These are phyloP conservation scores for Aspergillus cristatus DNA, from an alignment of 495 filamentous ascomycete species.

Conservation along the genomic window DNA sequence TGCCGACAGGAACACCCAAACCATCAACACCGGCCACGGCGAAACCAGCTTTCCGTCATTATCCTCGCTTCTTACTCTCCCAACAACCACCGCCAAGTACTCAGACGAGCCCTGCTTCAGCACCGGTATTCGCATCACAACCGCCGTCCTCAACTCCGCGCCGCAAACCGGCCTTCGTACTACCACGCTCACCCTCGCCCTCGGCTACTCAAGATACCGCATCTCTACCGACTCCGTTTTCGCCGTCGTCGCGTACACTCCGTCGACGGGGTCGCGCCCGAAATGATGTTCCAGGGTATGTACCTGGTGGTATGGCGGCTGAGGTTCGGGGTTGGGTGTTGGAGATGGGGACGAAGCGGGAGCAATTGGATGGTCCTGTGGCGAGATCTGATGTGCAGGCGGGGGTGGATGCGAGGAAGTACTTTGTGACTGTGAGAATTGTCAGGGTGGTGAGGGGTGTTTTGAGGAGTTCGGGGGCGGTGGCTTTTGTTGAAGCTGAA, in stretches of 20 bases:
- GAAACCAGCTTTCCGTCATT: slow-evolving; percentile 16
- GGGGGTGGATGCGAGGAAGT: slow-evolving; percentile 5
- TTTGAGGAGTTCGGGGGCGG: slow-evolving; percentile 18
- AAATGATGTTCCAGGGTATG: slow-evolving; percentile 14
- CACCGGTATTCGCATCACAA: slow-evolving; percentile 1
- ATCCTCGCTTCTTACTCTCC: slow-evolving; percentile 23
- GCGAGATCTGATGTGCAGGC: not conserved
- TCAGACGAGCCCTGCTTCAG: slow-evolving; percentile 11
- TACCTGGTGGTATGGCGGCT: slow-evolving; percentile 35
- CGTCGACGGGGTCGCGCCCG: slow-evolving; percentile 23
- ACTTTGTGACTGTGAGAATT: slow-evolving; percentile 17
- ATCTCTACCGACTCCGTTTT: slow-evolving; percentile 29
- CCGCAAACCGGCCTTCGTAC: slow-evolving; percentile 28
- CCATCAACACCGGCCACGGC: slow-evolving; percentile 12
- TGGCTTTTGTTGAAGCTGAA: slow-evolving; percentile 21
- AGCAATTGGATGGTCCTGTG: slow-evolving; percentile 8
- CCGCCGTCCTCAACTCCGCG: slow-evolving; percentile 11
- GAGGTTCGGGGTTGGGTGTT: slow-evolving; percentile 36
- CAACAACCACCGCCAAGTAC: slow-evolving; percentile 10
- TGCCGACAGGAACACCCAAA: slow-evolving; percentile 3
- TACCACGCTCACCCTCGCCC: slow-evolving; percentile 33
- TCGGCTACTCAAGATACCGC: slow-evolving; percentile 12
- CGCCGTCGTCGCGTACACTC: slow-evolving; percentile 28
- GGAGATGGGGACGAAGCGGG: slow-evolving; percentile 29
- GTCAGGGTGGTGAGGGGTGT: too few relatives aligned